phyloP scores from a whole-genome alignment of 208 protist species.

The Endotrypanum monterogeii region DNA sequence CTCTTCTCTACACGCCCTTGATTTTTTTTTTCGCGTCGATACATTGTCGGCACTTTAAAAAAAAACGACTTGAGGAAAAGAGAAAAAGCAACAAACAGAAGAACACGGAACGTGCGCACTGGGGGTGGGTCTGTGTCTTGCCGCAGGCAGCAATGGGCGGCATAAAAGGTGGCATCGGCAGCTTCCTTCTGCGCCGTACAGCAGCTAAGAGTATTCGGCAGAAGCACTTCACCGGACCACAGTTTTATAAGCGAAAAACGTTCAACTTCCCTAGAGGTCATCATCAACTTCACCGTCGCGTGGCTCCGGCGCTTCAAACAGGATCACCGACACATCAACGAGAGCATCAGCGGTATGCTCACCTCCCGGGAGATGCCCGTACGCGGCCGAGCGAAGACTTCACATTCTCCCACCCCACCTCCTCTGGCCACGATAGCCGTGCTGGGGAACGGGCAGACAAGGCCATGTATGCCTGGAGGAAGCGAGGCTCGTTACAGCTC shows the following conservation, averaged over 20 bases:
- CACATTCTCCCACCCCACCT: conserved; percentile 36
- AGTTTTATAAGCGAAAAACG: conserved; percentile 78
- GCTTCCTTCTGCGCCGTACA: conserved; percentile 70
- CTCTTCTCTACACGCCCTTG: too few relatives aligned
- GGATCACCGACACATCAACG: conserved; percentile 66
- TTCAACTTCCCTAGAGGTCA: conserved; percentile 65
- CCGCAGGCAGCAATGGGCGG: conserved; percentile 34
- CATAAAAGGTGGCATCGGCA: conserved; percentile 80
- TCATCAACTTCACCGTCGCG: conserved; percentile 75
- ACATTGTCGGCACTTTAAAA: background rate
- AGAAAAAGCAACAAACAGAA: background rate
- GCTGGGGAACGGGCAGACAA: conserved; percentile 49
- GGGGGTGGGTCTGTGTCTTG: background rate
- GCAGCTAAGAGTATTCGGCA: conserved; percentile 74
- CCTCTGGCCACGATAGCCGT: background rate
- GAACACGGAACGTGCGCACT: background rate
- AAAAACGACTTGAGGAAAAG: background rate
- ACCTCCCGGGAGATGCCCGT: conserved; percentile 70
- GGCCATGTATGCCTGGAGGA: conserved; percentile 73
- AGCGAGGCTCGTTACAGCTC: conserved; percentile 67
- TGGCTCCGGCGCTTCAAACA: conserved; percentile 43
- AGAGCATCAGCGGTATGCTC: conserved; percentile 61
- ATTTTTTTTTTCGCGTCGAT: too few relatives aligned
- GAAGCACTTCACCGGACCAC: conserved; percentile 74
- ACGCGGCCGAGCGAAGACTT: conserved; percentile 68